These are phyloP conservation scores for Francoa sonchifolia DNA, from an alignment of 441 rosid species.

Conservation along the genomic window DNA sequence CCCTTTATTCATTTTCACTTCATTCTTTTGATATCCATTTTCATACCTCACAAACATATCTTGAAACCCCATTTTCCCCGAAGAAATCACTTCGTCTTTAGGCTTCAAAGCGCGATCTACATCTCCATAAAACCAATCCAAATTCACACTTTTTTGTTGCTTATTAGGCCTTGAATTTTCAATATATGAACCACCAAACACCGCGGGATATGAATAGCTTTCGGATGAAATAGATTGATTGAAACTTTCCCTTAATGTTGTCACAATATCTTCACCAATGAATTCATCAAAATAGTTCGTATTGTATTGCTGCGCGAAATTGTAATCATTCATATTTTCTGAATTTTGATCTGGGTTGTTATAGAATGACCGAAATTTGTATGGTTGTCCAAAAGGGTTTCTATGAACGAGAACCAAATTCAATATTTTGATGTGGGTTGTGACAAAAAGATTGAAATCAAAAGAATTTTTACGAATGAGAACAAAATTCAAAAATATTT, in stretches of 20 bases:
- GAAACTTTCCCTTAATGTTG: constrained; percentile 10
- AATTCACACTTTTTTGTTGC: too few species aligned
- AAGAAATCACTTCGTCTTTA: constrained; percentile 22
- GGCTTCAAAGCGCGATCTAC: constrained; percentile 8
- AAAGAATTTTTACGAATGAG: too few species aligned
- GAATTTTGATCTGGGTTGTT: too few species aligned
- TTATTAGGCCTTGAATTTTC: constrained; percentile 22
- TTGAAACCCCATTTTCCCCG: too few species aligned
- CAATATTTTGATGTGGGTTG: too few species aligned
- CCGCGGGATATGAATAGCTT: too few species aligned
- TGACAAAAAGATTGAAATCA: too few species aligned
- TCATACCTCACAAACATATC: too few species aligned
- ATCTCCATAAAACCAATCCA: constrained; percentile 5
- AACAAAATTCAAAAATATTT: too few species aligned
- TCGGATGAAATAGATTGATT: constrained; percentile 23
- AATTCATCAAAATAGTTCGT: constrained; percentile 22
- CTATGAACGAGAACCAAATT: too few species aligned
- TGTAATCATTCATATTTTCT: constrained; percentile 40
- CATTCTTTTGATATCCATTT: constrained; percentile 6
- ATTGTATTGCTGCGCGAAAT: constrained; percentile 26
- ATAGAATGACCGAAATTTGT: too few species aligned
- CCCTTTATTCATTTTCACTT: background rate
- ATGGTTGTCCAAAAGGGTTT: too few species aligned
- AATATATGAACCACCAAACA: constrained; percentile 14
- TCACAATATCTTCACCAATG: constrained; percentile 13